Base-by-base conservation (phyloP, 2,329 filamentous ascomycete genomes). In the Zymoseptoria pseudotritici region DNA sequence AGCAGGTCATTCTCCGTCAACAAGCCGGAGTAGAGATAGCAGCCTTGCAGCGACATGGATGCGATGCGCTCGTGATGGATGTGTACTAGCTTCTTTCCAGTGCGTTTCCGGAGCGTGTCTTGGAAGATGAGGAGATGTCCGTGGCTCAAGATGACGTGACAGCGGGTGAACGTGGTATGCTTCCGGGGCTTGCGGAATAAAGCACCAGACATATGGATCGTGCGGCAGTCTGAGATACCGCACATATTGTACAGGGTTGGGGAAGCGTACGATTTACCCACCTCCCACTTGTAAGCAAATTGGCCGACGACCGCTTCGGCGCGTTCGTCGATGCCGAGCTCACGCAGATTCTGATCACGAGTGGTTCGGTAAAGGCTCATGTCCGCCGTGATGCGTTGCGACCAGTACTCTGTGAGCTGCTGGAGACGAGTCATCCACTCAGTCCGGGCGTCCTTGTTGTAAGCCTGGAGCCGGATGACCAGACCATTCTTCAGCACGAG, bases 251-350 rank as follows among this genome's bases (percentile, higher is more conserved):
- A 87, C n/a, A 88, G 73, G 49, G 82, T 75, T 1, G 85, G 81
- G 1, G 81, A 86, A n/a, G 85, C 83, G 65, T 81, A 81, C 1
- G 84, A 82, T 63, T 85, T 80, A 17, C 78, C 82, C 21, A 88
- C 84, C 70, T 88, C 86, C 86, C 86, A 88, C 67, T 88, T 87
- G 64, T 79, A 77, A 0, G 84, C 84, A 67, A 84, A 87, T 67
- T 87, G 84, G 9, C 85, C 86, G n/a, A 88, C 73, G 51, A 82
- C 74, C 0, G 86, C 84, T 71, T 88, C 86, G 65, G 82, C 78
- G 64, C 85, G 82, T 68, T 88, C 86, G 67, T 88, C 85, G 59
- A 88, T 85, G 55, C 82, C 80, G 55, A 88, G 76, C 5, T 79
- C 74, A 50, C 80, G 76, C 31, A 88, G 77, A 63, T 88, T 88